phyloP scores from a whole-genome alignment of 495 filamentous ascomycete genomes.

The Penicillium diatomitis region DNA sequence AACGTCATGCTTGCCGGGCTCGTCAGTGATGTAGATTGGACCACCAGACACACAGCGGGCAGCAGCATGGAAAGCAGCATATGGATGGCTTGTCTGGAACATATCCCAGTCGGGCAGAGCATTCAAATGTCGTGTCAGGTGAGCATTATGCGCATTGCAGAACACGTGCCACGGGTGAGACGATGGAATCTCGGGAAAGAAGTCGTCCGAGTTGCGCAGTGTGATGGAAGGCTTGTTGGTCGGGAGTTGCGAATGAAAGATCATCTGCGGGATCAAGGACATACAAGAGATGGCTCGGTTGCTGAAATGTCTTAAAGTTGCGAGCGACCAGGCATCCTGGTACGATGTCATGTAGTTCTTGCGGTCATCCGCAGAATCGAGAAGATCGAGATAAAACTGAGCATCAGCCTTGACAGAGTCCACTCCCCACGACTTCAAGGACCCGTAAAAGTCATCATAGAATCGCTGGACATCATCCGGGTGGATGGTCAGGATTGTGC shows the following conservation, averaged over 20 bases:
- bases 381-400: conserved; percentile 76
- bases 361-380: conserved; percentile 56
- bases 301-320: conserved; percentile 67
- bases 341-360: conserved; percentile 61
- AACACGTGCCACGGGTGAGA: conserved; percentile 94
- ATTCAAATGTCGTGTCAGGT: conserved; percentile 66
- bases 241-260: conserved; percentile 77
- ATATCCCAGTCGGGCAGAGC: conserved; percentile 95
- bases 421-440: conserved; percentile 58
- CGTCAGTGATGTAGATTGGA: conserved; percentile 88
- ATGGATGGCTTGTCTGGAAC: conserved; percentile 84
- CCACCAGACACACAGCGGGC: conserved; percentile 85
- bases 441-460: conserved; percentile 88
- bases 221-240: conserved; percentile 58
- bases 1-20: conserved; percentile 70
- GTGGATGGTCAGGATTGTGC: conserved; percentile 52
- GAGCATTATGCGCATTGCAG: conserved; percentile 83
- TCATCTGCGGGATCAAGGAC: conserved; percentile 71
- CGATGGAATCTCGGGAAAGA: conserved; percentile 67
- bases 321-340: conserved; percentile 77
- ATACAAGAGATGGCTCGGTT: conserved; percentile 82
- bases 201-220: conserved; percentile 88
- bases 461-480: conserved; percentile 61
- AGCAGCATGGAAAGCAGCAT: conserved; percentile 76
- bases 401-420: conserved; percentile 86